Evolutionary conservation across 2,329 filamentous ascomycete genomes (phyloP).

Genomic region (Ophiosphaerella herpotricha): DNA sequence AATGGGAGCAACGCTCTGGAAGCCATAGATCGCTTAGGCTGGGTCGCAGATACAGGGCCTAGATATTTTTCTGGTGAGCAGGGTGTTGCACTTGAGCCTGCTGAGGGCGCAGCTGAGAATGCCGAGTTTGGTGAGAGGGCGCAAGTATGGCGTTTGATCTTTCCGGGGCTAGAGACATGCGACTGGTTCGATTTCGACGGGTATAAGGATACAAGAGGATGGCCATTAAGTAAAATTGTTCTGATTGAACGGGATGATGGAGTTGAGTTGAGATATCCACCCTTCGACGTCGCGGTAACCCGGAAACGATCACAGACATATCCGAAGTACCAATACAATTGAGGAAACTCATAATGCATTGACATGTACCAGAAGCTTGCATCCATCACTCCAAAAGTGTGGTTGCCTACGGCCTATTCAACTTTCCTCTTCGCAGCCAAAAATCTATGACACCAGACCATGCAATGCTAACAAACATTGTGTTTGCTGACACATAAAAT

Average conservation of each 20-base stretch:
- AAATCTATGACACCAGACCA: background rate
- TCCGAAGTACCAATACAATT: too few relatives aligned
- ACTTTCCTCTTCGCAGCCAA: too few relatives aligned
- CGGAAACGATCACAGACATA: background rate
- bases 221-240: slow-evolving; percentile 37
- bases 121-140: slow-evolving; percentile 28
- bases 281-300: slow-evolving; percentile 31
- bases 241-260: slow-evolving; percentile 20
- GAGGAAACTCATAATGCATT: too few relatives aligned
- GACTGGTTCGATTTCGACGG: slow-evolving; percentile 43
- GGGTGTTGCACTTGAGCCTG: slow-evolving; percentile 32
- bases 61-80: slow-evolving; percentile 26
- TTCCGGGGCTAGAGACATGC: slow-evolving; percentile 29
- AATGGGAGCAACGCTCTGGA: slow-evolving; percentile 37
- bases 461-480: background rate
- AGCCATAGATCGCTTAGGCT: slow-evolving; percentile 32
- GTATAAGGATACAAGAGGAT: slow-evolving; percentile 38
- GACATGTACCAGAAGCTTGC: too few relatives aligned
- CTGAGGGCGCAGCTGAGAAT: slow-evolving; percentile 29
- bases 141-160: slow-evolving; percentile 34
- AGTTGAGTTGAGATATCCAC: slow-evolving; percentile 37
- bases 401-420: too few relatives aligned
- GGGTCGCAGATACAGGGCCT: slow-evolving; percentile 20
- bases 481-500: background rate
- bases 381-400: too few relatives aligned